Percentiles rank a stretch among this genome's conserved stretches.
phyloP scores from a whole-genome alignment of 139 green algal species.

The Tetraselmis striata region DNA sequence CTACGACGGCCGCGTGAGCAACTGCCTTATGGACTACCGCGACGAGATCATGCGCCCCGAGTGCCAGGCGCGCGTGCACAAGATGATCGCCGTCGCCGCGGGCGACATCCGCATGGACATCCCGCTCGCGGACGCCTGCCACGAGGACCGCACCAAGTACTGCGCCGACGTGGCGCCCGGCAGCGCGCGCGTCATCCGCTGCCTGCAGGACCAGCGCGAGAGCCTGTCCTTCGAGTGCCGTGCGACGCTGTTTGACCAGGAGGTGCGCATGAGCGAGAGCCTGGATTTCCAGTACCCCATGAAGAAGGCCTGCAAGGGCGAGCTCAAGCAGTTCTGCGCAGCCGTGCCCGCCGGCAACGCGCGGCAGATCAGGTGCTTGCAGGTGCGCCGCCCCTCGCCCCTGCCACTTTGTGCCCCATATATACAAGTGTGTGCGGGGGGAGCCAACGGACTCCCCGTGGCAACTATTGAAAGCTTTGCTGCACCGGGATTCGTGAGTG shows the following conservation, averaged over 20 bases:
- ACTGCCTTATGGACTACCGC: slow-evolving; percentile 29
- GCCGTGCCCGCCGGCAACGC: slow-evolving; percentile 63
- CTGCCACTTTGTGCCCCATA: too few relatives aligned
- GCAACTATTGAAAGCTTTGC: too few relatives aligned
- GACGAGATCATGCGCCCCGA: slow-evolving; percentile 26
- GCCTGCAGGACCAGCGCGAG: slow-evolving; percentile 61
- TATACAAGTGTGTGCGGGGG: too few relatives aligned
- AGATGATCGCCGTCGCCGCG: slow-evolving; percentile 38
- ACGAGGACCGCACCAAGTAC: slow-evolving; percentile 47
- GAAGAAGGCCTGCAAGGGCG: slow-evolving; percentile 59
- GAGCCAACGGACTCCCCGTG: too few relatives aligned
- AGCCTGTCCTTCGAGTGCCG: slow-evolving; percentile 56
- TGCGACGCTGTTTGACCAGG: slow-evolving; percentile 66
- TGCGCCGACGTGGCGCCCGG: slow-evolving; percentile 55
- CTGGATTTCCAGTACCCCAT: slow-evolving; percentile 80
- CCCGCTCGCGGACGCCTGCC: slow-evolving; percentile 61
- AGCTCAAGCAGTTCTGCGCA: slow-evolving; percentile 65
- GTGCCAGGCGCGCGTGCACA: slow-evolving; percentile 52
- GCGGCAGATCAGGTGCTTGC: slow-evolving; percentile 49
- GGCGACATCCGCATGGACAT: slow-evolving; percentile 82
- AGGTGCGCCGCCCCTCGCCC: too few relatives aligned
- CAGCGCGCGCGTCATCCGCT: slow-evolving; percentile 74
- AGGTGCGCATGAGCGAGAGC: slow-evolving; percentile 58
- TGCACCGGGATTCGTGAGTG: too few relatives aligned
- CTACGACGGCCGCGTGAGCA: slow-evolving; percentile 27